phyloP scores from a whole-genome alignment of 2,329 filamentous ascomycete genomes.

The Botrytis medusae region DNA sequence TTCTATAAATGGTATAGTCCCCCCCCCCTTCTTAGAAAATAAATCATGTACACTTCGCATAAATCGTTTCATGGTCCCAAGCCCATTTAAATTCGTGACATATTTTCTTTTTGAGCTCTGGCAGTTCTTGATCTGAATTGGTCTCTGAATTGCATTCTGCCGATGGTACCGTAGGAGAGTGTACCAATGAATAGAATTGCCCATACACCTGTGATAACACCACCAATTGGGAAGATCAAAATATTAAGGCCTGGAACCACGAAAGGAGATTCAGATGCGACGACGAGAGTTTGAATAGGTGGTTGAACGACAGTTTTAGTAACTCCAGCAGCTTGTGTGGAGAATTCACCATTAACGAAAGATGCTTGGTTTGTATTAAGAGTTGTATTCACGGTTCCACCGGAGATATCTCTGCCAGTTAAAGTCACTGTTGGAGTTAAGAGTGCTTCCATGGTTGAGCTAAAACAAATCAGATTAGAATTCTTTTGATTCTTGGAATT shows the following conservation, averaged over 20 bases:
- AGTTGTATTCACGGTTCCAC: conserved; percentile 57
- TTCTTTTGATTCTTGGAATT: background rate
- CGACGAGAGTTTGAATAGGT: conserved; percentile 39
- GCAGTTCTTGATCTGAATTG: conserved; percentile 57
- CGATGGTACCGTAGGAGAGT: conserved; percentile 64
- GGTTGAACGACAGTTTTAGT: conserved; percentile 36
- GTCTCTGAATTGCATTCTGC: conserved; percentile 65
- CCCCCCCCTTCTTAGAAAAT: background rate
- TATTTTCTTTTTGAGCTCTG: conserved; percentile 42
- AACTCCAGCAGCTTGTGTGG: conserved; percentile 41
- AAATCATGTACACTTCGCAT: conserved; percentile 8
- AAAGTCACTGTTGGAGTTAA: conserved; percentile 70
- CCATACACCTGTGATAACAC: conserved; percentile 67
- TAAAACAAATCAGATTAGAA: conserved; percentile 45
- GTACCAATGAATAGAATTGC: conserved; percentile 54
- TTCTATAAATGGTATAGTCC: conserved; percentile 16
- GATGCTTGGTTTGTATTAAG: conserved; percentile 69
- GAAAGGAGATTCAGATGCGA: conserved; percentile 52
- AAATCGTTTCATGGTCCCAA: background rate
- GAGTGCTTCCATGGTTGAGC: conserved; percentile 53
- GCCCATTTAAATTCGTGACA: conserved; percentile 33
- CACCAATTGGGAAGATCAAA: conserved; percentile 67
- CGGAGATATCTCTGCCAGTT: conserved; percentile 53
- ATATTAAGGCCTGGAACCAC: conserved; percentile 67
- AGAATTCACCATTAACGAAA: conserved; percentile 71